Percentiles rank a stretch among this genome's conserved stretches.
phyloP scores from a whole-genome alignment of 108 stramenopile species.

The Chaetoceros tenuissimus region DNA sequence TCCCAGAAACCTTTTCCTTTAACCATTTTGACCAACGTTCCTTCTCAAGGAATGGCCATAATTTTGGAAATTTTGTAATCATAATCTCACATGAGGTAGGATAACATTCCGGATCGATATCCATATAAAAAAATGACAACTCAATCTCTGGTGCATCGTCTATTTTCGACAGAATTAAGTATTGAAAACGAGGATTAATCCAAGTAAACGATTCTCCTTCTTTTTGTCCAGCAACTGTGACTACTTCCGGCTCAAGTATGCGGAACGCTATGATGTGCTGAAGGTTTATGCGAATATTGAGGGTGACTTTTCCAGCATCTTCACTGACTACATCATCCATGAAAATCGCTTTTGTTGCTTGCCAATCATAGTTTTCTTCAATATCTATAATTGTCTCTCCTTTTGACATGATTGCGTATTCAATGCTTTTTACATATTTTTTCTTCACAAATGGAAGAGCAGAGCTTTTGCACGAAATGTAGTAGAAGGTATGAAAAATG shows the following conservation, averaged over 20 bases:
- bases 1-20: not conserved
- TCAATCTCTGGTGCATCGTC: not conserved
- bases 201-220: not conserved
- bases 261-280: not conserved
- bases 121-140: not conserved
- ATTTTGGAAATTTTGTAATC: not conserved
- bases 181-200: not conserved
- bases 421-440: not conserved
- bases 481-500: too few relatives aligned
- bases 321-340: not conserved
- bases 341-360: not conserved
- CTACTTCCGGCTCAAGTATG: not conserved
- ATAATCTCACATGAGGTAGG: not conserved
- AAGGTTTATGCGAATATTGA: not conserved
- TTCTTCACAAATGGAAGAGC: too few relatives aligned
- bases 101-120: not conserved
- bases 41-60: not conserved
- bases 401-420: not conserved
- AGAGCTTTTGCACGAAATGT: too few relatives aligned
- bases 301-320: not conserved
- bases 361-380: not conserved
- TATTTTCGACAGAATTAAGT: not conserved
- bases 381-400: not conserved
- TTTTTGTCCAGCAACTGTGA: not conserved
- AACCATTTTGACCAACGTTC: not conserved